Percentiles rank a stretch among this genome's conserved stretches.
Evolutionary conservation across 2,329 filamentous ascomycete genomes (phyloP).

Genomic region (Xylariaceae sp.): DNA sequence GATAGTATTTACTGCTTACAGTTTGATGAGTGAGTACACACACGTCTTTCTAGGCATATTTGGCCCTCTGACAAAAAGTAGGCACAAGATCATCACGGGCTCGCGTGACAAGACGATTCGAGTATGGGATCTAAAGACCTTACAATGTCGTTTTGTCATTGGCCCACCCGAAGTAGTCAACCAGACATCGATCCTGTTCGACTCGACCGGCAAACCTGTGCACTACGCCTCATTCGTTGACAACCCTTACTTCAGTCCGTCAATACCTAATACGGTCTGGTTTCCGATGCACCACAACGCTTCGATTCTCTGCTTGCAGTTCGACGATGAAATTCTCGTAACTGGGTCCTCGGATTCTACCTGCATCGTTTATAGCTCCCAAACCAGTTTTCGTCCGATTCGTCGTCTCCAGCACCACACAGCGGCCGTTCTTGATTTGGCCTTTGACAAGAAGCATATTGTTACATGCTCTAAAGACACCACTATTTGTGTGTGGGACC

Average conservation of each 20-base stretch:
- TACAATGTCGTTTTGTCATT: conserved; percentile 79
- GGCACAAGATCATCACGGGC: conserved; percentile 91
- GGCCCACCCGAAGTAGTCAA: conserved; percentile 65
- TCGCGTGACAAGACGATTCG: conserved; percentile 93
- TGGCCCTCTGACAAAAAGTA: conserved; percentile 39
- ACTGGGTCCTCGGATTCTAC: conserved; percentile 90
- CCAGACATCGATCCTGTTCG: conserved; percentile 46
- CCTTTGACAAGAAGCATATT: conserved; percentile 87
- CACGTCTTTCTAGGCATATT: background rate
- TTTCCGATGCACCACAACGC: conserved; percentile 73
- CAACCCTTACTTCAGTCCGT: conserved; percentile 41
- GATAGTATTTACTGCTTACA: conserved; percentile 98
- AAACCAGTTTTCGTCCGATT: conserved; percentile 71
- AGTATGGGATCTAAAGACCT: conserved; percentile 90
- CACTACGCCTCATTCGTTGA: conserved; percentile 54
- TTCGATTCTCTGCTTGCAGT: conserved; percentile 91
- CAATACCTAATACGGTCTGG: conserved; percentile 50
- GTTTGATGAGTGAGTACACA: conserved; percentile 75
- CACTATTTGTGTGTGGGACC: conserved; percentile 91
- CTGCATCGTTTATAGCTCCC: conserved; percentile 86
- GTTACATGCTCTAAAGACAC: conserved; percentile 96
- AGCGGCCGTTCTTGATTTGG: conserved; percentile 87
- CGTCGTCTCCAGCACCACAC: conserved; percentile 72
- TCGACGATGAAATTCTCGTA: conserved; percentile 86
- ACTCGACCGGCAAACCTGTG: conserved; percentile 45